phyloP scores from a whole-genome alignment of 371 early-diverging fungal genomes.

The Gilbertella persicaria region DNA sequence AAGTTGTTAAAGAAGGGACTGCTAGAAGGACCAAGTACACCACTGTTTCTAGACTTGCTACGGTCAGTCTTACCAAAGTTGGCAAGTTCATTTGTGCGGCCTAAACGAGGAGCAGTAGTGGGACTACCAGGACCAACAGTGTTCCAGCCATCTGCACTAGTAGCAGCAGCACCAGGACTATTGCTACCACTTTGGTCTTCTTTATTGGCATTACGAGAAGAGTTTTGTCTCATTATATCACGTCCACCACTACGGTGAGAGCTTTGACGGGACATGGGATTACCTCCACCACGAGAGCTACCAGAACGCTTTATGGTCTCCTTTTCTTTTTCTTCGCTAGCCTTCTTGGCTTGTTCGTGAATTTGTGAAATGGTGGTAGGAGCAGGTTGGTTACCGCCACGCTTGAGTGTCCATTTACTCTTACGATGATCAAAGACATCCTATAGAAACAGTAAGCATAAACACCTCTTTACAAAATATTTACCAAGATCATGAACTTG shows the following conservation, averaged over 20 bases:
- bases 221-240: slow-evolving; percentile 44
- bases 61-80: slow-evolving; percentile 80
- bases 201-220: slow-evolving; percentile 29
- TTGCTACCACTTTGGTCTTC: neutral
- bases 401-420: slow-evolving; percentile 75
- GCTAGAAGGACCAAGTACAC: slow-evolving; percentile 61
- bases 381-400: slow-evolving; percentile 59
- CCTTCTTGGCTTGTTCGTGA: slow-evolving; percentile 74
- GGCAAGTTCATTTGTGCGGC: slow-evolving; percentile 71
- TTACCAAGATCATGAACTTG: slow-evolving; percentile 89
- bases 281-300: slow-evolving; percentile 61
- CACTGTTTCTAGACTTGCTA: slow-evolving; percentile 49
- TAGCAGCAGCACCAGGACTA: slow-evolving; percentile 16
- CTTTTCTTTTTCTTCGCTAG: slow-evolving; percentile 62
- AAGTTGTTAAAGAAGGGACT: slow-evolving; percentile 61
- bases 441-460: too few relatives aligned
- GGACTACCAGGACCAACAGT: slow-evolving; percentile 59
- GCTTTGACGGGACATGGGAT: slow-evolving; percentile 55
- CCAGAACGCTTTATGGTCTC: slow-evolving; percentile 70
- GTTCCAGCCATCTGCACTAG: slow-evolving; percentile 68
- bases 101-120: slow-evolving; percentile 35
- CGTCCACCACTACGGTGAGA: slow-evolving; percentile 55
- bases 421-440: slow-evolving; percentile 91
- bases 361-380: slow-evolving; percentile 91
- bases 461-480: too few relatives aligned